These are phyloP conservation scores for Ophiostoma sp. DNA, from an alignment of 2,329 filamentous ascomycete genomes.

Conservation along the genomic window DNA sequence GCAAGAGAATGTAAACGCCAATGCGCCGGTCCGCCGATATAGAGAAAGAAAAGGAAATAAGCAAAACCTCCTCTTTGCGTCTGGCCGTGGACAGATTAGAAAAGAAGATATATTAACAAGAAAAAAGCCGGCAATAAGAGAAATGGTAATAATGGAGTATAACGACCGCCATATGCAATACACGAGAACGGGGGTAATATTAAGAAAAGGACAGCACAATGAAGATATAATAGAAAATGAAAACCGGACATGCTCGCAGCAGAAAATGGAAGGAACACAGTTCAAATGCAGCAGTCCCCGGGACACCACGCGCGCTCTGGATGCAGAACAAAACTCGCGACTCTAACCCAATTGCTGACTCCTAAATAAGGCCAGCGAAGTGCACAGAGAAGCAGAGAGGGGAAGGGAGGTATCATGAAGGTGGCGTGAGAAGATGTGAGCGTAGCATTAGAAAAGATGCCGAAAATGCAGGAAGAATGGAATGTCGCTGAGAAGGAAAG, in stretches of 20 bases:
- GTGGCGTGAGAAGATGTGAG: background rate
- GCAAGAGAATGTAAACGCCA: conserved; percentile 4
- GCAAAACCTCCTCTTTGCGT: background rate
- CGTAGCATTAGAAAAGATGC: background rate
- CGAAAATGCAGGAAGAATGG: background rate
- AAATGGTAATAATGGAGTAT: background rate
- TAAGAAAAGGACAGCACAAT: background rate
- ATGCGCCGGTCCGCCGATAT: background rate
- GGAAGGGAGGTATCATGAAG: background rate
- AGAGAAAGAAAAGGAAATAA: background rate
- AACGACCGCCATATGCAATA: conserved; percentile 25
- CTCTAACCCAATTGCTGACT: background rate
- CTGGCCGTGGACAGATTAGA: background rate
- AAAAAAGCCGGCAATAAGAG: background rate
- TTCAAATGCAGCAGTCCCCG: background rate
- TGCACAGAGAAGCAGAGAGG: background rate
- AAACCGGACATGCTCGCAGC: background rate
- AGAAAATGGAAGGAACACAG: background rate
- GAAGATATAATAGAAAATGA: background rate
- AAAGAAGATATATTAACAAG: background rate
- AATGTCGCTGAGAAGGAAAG: background rate
- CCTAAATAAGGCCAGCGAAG: background rate
- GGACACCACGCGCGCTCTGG: conserved; percentile 1
- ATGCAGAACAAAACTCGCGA: conserved; percentile 16
- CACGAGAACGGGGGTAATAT: conserved; percentile 11